Conservation (phyloP, 495 filamentous ascomycete genomes). For the Penicillium malachiteum region DNA sequence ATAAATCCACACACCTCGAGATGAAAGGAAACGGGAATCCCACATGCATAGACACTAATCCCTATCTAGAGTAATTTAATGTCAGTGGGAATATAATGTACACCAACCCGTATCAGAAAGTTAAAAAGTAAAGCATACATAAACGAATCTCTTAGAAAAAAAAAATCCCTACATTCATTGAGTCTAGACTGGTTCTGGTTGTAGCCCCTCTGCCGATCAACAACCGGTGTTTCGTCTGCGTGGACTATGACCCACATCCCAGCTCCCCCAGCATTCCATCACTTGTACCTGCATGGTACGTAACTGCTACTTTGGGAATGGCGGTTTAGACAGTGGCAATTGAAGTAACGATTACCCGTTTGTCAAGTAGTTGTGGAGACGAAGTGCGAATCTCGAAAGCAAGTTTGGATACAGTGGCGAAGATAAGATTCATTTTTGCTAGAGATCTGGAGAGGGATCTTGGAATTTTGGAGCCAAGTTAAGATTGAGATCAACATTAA, state of each 20-base stretch:
- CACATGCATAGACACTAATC: no score
- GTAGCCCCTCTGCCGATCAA: constrained; percentile 12
- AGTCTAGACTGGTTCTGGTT: constrained; percentile 9
- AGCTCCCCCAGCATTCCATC: constrained; percentile 9
- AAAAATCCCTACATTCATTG: neutral
- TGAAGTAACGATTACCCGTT: constrained; percentile 12
- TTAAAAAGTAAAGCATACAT: neutral
- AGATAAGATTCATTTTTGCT: no score
- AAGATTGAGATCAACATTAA: no score
- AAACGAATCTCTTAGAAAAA: no score
- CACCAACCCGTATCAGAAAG: neutral
- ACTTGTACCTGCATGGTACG: constrained; percentile 13
- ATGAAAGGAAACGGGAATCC: no score
- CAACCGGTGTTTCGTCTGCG: constrained; percentile 23
- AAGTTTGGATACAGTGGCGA: no score
- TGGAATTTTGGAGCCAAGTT: no score
- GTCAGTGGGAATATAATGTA: no score
- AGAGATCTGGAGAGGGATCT: no score
- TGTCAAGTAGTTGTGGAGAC: constrained; percentile 2
- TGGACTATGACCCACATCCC: constrained; percentile 19
- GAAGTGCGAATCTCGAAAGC: neutral
- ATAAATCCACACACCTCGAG: no score
- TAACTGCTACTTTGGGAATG: constrained; percentile 12
- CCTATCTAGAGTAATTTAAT: no score
- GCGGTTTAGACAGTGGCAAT: neutral